These are phyloP conservation scores for Ramularia endophylla DNA, from an alignment of 2,329 filamentous ascomycete genomes.

Conservation along the genomic window DNA sequence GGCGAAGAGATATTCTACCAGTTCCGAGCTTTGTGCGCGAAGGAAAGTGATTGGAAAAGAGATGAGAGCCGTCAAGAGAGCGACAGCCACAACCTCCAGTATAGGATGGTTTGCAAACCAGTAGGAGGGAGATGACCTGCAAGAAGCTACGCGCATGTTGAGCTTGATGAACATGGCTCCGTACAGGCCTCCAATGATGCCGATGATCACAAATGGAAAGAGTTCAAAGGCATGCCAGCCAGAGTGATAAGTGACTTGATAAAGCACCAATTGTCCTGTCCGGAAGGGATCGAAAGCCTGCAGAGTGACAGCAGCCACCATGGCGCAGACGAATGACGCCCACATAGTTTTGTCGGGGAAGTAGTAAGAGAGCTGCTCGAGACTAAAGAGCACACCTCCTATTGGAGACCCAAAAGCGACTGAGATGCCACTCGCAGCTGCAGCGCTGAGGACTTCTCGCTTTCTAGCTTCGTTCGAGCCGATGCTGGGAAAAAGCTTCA, in stretches of 20 bases:
- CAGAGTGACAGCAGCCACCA: constrained; percentile 93
- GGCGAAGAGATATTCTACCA: constrained; percentile 86
- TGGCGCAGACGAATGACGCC: constrained; percentile 98
- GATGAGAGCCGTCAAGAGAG: constrained; percentile 76
- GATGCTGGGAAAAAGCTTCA: constrained; percentile 77
- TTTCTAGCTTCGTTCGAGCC: constrained; percentile 91
- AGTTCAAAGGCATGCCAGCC: constrained; percentile 95
- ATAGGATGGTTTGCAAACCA: constrained; percentile 66
- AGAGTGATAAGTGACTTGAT: constrained; percentile 87
- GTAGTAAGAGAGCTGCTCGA: constrained; percentile 97
- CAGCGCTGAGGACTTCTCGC: constrained; percentile 85
- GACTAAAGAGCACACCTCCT: constrained; percentile 87
- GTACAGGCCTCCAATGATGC: constrained; percentile 86
- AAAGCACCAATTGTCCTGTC: constrained; percentile 90
- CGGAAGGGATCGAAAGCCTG: constrained; percentile 93
- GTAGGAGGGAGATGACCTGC: constrained; percentile 61
- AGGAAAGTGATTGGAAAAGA: constrained; percentile 98
- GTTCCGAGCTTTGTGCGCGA: constrained; percentile 83
- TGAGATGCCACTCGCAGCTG: constrained; percentile 85
- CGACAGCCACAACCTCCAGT: constrained; percentile 71
- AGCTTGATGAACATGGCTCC: constrained; percentile 91
- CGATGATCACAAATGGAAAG: constrained; percentile 77
- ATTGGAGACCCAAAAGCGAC: constrained; percentile 93
- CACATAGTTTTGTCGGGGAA: constrained; percentile 99
- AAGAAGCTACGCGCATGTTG: constrained; percentile 80